A percentile compares a stretch with the other conserved stretches of the same genome.
These are phyloP conservation scores for Aspergillus clavatus DNA, from an alignment of 2,329 filamentous ascomycete species.

Conservation along the genomic window DNA sequence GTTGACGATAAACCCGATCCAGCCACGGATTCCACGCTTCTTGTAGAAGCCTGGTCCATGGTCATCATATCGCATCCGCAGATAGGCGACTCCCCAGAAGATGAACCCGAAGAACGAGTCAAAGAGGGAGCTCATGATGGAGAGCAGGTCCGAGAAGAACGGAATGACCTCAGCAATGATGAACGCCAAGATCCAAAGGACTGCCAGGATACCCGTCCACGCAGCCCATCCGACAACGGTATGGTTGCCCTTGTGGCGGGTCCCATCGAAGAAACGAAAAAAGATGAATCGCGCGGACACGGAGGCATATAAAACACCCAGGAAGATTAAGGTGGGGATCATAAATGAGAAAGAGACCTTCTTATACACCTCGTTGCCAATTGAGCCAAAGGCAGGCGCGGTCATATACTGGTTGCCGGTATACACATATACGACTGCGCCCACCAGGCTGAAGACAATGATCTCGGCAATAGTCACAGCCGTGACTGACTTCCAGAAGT, in stretches of 20 bases:
- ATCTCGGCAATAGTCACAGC: slow-evolving; percentile 84
- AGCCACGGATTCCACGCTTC: slow-evolving; percentile 40
- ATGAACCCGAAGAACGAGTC: slow-evolving; percentile 82
- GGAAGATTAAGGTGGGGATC: slow-evolving; percentile 89
- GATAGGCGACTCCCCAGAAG: slow-evolving; percentile 59
- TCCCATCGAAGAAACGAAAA: slow-evolving; percentile 78
- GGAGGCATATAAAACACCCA: slow-evolving; percentile 85
- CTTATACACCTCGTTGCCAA: slow-evolving; percentile 69
- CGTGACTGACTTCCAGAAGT: slow-evolving; percentile 92
- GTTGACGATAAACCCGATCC: slow-evolving; percentile 55
- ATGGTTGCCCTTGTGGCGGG: slow-evolving; percentile 73
- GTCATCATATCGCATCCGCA: slow-evolving; percentile 41
- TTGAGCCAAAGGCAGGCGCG: slow-evolving; percentile 77
- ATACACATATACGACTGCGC: slow-evolving; percentile 76
- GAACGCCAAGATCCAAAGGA: slow-evolving; percentile 75
- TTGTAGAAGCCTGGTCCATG: slow-evolving; percentile 39
- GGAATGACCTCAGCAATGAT: slow-evolving; percentile 90
- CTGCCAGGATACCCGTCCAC: slow-evolving; percentile 67
- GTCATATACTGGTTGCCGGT: slow-evolving; percentile 87
- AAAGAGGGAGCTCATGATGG: slow-evolving; percentile 65
- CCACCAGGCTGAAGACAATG: slow-evolving; percentile 78
- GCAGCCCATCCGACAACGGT: slow-evolving; percentile 74
- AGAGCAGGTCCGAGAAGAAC: slow-evolving; percentile 72
- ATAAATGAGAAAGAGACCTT: slow-evolving; percentile 92
- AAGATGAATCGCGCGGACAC: slow-evolving; percentile 88